A percentile compares a stretch with the other conserved stretches of the same genome.
Evolutionary conservation across 805 yeast species (phyloP).

Genomic region (Saccharomycopsis guyanensis): DNA sequence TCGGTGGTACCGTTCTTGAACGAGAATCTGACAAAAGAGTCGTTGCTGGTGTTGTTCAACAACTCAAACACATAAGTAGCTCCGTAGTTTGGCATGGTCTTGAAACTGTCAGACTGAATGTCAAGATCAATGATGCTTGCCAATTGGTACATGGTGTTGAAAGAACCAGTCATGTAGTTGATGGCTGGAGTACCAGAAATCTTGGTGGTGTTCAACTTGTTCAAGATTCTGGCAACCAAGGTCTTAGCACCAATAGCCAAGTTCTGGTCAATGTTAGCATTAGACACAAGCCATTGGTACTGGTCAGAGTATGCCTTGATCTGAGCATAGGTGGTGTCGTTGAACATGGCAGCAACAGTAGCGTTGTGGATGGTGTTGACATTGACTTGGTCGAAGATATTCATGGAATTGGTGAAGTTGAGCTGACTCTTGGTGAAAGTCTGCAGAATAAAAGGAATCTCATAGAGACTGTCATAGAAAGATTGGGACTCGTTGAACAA

Average conservation of each 20-base stretch:
- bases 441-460: constrained; percentile 25
- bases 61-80: constrained; percentile 40
- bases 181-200: constrained; percentile 31
- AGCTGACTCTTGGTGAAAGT: constrained; percentile 25
- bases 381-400: constrained; percentile 34
- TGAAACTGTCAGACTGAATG: constrained; percentile 30
- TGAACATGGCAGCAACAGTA: constrained; percentile 30
- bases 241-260: constrained; percentile 38
- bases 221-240: constrained; percentile 30
- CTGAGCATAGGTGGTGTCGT: constrained; percentile 27
- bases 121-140: constrained; percentile 31
- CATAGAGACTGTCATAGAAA: constrained; percentile 32
- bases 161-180: constrained; percentile 39
- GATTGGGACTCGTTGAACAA: constrained; percentile 29
- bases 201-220: constrained; percentile 32
- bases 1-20: constrained; percentile 39
- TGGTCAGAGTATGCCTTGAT: constrained; percentile 33
- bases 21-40: constrained; percentile 35
- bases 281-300: constrained; percentile 32
- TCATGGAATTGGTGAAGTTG: constrained; percentile 34
- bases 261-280: constrained; percentile 24
- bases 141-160: constrained; percentile 36
- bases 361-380: constrained; percentile 37
- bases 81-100: constrained; percentile 42
- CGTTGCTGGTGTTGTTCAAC: constrained; percentile 25